These are phyloP conservation scores for Calocera viscosa DNA, from an alignment of 768 basidiomycete genomes.

Conservation along the genomic window DNA sequence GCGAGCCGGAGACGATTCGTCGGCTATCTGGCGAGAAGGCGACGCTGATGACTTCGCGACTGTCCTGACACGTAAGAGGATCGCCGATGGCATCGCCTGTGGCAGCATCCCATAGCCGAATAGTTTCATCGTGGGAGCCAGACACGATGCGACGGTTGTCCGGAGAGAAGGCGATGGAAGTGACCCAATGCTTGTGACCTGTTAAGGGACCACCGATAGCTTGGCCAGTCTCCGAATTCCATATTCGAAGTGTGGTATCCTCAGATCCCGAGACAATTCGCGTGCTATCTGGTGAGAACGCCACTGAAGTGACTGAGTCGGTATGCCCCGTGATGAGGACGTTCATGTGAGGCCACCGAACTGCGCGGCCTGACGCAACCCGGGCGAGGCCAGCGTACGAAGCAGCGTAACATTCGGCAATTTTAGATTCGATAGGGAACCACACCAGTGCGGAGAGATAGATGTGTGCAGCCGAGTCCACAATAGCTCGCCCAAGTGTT, in stretches of 20 bases:
- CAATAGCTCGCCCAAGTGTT: not conserved
- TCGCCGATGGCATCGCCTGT: constrained; percentile 6
- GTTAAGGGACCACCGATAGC: not conserved
- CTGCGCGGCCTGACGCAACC: not conserved
- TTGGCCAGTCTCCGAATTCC: not conserved
- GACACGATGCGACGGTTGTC: constrained; percentile 29
- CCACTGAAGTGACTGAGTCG: constrained; percentile 27
- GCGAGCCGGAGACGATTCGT: constrained; percentile 33
- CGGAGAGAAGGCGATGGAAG: constrained; percentile 27
- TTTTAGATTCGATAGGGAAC: not conserved
- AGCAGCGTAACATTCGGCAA: not conserved
- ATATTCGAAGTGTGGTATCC: constrained; percentile 1
- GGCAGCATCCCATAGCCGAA: constrained; percentile 3
- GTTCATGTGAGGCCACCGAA: not conserved
- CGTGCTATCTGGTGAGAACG: constrained; percentile 33
- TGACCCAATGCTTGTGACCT: constrained; percentile 24
- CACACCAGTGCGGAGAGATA: not conserved
- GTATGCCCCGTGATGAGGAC: not conserved
- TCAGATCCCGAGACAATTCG: constrained; percentile 31
- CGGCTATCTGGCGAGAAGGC: constrained; percentile 35
- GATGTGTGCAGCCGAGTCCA: not conserved
- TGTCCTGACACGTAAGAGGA: constrained; percentile 19
- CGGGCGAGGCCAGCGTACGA: not conserved
- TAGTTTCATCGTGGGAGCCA: constrained; percentile 4
- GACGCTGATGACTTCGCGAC: constrained; percentile 33